Evolutionary conservation across 2,329 filamentous ascomycete genomes (phyloP).

Genomic region (Sporothrix sp.): DNA sequence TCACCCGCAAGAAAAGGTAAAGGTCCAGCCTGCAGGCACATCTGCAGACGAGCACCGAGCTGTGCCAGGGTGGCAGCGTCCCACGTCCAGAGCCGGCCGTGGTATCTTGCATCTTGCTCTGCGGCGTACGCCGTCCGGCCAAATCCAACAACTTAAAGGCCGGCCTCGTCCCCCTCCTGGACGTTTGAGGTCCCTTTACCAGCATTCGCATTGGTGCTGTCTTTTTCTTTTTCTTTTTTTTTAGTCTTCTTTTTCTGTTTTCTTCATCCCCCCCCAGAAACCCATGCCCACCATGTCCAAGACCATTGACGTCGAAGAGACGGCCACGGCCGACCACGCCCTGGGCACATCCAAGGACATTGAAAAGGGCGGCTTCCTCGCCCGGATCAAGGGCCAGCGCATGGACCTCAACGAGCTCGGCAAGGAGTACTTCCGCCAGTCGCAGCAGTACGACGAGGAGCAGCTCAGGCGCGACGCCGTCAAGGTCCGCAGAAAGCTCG

Average conservation of each 20-base stretch:
- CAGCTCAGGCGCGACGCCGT: constrained; percentile 24
- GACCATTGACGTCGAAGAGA: background rate
- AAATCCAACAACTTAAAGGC: constrained; percentile 3
- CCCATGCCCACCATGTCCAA: constrained; percentile 2
- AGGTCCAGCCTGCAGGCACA: background rate
- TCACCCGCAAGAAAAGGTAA: too few species aligned
- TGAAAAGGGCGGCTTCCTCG: background rate
- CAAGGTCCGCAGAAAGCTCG: constrained; percentile 28
- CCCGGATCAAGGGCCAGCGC: background rate
- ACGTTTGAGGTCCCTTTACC: background rate
- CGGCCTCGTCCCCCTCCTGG: background rate
- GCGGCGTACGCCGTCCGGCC: background rate
- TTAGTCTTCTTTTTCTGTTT: background rate
- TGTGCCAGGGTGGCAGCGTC: too few species aligned
- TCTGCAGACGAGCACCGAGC: too few species aligned
- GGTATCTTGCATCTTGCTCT: background rate
- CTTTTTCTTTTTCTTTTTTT: background rate
- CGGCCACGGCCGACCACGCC: background rate
- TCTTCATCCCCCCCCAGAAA: background rate
- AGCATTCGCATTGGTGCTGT: background rate
- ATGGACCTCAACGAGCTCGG: constrained; percentile 18
- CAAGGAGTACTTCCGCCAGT: constrained; percentile 25
- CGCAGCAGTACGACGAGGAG: constrained; percentile 26
- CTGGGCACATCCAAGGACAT: background rate
- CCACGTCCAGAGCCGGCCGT: background rate